Conservation (phyloP, 352 stramenopile species). For the Pythium sukuiense region DNA sequence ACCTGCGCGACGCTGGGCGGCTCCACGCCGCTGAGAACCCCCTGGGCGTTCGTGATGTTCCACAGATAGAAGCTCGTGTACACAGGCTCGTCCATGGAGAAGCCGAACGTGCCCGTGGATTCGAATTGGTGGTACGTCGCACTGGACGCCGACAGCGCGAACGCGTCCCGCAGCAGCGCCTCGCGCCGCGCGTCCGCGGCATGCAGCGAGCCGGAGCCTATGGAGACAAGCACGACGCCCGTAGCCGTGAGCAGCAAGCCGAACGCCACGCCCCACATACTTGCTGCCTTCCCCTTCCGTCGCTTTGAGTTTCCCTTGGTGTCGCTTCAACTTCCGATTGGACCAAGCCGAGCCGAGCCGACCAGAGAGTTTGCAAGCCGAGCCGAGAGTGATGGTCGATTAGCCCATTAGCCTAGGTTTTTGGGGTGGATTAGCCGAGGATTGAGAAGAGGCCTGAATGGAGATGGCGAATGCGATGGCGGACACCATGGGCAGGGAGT, state of each 20-base stretch:
- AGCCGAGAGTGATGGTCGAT: background rate
- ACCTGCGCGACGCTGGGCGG: constrained; percentile 45
- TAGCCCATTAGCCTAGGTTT: background rate
- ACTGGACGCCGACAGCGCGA: constrained; percentile 4
- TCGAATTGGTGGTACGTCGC: constrained; percentile 18
- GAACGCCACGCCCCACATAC: constrained; percentile 33
- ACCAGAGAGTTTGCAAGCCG: background rate
- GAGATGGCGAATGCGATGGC: constrained; percentile 7
- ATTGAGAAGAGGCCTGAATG: background rate
- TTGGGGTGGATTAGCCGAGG: background rate
- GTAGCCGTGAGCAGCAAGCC: constrained; percentile 25
- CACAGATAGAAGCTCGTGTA: constrained; percentile 68
- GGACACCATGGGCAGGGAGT: constrained; percentile 7
- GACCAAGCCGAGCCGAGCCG: background rate
- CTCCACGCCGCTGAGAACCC: constrained; percentile 33
- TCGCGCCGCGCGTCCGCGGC: constrained; percentile 12
- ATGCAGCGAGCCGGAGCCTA: constrained; percentile 31
- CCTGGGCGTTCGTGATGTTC: constrained; percentile 65
- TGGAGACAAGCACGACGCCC: constrained; percentile 28
- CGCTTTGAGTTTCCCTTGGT: background rate
- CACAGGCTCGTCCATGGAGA: constrained; percentile 50
- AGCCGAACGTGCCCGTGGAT: constrained; percentile 35
- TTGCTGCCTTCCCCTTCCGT: background rate
- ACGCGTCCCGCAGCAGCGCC: constrained; percentile 9
- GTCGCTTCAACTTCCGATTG: background rate